Evolutionary conservation across 371 early-diverging fungal genomes (phyloP), one percentile per base, ranked within the genome.

Genomic region (Globomyces sp.): DNA sequence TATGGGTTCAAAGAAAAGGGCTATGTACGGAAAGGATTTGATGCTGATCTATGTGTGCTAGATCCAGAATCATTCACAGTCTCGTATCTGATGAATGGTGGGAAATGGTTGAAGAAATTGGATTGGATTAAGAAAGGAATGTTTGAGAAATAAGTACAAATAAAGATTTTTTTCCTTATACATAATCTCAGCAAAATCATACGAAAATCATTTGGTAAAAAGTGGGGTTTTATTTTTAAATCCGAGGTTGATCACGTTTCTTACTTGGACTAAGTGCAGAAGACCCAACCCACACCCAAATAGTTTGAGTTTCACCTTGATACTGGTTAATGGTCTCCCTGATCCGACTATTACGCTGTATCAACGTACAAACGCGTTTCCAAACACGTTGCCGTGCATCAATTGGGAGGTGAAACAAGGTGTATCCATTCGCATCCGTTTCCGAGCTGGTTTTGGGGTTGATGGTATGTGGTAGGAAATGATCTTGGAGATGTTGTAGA

Each of bases 211-310:
- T 24, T 24, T 24, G 24, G 24, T 24, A 24, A 24, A 24, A 24
- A 24, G 24, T 24, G 24, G 24, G 24, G 24, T 24, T 24, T 24
- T 24, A 24, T 24, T 24, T 24, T 24, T 24, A 24, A 24, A 24
- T 24, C 24, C 24, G 24, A 24, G 24, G 24, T 0, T 24, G 24
- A 24, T 24, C 55, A 11, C 58, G 42, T 39, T 63, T 63, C 50
- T 48, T 63, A 4, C 71, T 63, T 24, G 77, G 80, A 24, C 70
- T 68, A 63, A 80, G 57, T 34, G 78, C 77, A 57, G 50, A 57
- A 50, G 72, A 67, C 10, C 76, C 80, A 69, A 80, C 73, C 80
- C 80, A 80, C 62, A 72, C 68, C 80, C 80, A 80, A 4, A 76
- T 68, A 13, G 44, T 43, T 50, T 77, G 75, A 60, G 61, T 24